These are phyloP conservation scores for Schizopora paradoxa DNA, from an alignment of 1,284 basidiomycete species.

Conservation along the genomic window DNA sequence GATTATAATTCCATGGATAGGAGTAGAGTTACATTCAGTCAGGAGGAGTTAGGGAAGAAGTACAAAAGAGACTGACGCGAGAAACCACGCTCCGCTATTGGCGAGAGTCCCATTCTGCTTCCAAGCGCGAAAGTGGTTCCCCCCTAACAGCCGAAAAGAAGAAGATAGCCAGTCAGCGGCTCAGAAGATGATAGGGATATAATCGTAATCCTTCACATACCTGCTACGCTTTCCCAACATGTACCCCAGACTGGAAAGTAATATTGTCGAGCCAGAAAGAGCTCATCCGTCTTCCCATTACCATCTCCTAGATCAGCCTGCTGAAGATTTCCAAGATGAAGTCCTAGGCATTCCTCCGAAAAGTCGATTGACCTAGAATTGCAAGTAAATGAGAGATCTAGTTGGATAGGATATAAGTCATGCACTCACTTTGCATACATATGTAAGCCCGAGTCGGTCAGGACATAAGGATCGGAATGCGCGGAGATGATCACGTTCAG, in stretches of 20 bases:
- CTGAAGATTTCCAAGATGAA: slow-evolving; percentile 41
- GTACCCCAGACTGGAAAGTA: slow-evolving; percentile 41
- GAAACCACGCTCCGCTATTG: slow-evolving; percentile 42
- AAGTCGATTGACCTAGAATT: slow-evolving; percentile 62
- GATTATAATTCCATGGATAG: neutral
- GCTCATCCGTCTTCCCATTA: slow-evolving; percentile 35
- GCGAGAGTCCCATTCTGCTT: slow-evolving; percentile 40
- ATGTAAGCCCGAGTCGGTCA: slow-evolving; percentile 37
- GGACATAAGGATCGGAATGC: slow-evolving; percentile 39
- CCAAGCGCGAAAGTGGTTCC: slow-evolving; percentile 45
- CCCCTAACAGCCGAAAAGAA: slow-evolving; percentile 25
- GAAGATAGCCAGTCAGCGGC: no score
- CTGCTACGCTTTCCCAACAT: slow-evolving; percentile 43
- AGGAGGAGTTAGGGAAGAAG: neutral
- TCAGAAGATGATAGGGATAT: neutral
- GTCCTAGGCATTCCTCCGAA: slow-evolving; percentile 40
- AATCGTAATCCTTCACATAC: slow-evolving; percentile 10
- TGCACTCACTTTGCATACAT: slow-evolving; percentile 37
- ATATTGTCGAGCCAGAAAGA: slow-evolving; percentile 38
- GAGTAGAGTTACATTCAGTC: neutral
- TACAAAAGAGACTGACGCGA: slow-evolving; percentile 31
- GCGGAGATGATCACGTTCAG: slow-evolving; percentile 43
- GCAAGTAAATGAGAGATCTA: neutral
- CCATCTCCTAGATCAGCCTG: slow-evolving; percentile 44
- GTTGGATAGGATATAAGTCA: neutral